These are phyloP conservation scores for Stentor roeselii DNA, from an alignment of 73 alveolate species.

Conservation along the genomic window DNA sequence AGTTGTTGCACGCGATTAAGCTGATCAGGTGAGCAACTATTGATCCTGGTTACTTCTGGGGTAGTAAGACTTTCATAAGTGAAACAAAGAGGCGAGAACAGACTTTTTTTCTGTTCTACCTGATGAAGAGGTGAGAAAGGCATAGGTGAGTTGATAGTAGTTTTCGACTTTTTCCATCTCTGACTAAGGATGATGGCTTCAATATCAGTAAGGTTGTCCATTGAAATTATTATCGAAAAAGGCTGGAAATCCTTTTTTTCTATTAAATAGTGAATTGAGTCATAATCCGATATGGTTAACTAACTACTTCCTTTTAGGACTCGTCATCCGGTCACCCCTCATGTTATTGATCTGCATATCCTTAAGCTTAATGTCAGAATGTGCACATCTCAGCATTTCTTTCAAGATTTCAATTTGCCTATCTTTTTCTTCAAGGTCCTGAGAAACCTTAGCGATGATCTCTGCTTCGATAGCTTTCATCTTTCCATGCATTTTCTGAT, in stretches of 20 bases:
- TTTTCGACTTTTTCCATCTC: neutral
- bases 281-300: too few species aligned
- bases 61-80: neutral
- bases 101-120: neutral
- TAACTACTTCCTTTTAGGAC: neutral
- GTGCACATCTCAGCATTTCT: constrained; percentile 17
- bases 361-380: neutral
- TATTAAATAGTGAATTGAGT: too few species aligned
- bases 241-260: too few species aligned
- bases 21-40: neutral
- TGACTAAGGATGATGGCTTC: neutral
- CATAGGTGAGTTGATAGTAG: neutral
- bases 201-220: neutral
- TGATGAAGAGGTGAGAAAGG: neutral
- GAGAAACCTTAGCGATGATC: neutral
- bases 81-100: neutral
- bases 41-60: neutral
- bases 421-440: constrained; percentile 20
- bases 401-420: constrained; percentile 9
- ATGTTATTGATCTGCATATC: neutral
- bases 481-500: neutral
- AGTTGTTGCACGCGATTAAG: neutral
- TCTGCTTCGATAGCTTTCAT: constrained; percentile 24
- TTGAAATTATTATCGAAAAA: too few species aligned
- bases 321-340: neutral